A percentile compares a stretch with the other conserved stretches of the same genome.
Conservation (phyloP, 139 green algal species). For the Picochlorum costavermella region DNA sequence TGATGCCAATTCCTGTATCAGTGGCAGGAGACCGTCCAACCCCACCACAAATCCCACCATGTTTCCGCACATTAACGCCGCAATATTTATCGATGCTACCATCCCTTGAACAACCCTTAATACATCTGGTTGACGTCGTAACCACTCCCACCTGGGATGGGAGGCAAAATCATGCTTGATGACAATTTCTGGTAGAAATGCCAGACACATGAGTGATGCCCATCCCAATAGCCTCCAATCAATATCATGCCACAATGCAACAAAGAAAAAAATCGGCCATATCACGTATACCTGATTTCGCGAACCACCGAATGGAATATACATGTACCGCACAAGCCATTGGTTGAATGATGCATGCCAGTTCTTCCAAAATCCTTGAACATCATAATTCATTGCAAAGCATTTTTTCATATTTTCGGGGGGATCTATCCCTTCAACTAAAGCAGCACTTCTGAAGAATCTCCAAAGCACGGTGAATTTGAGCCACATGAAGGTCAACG, state of each 20-base stretch:
- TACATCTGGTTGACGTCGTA: neutral
- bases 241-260: constrained; percentile 92
- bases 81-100: constrained; percentile 50
- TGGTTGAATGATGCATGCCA: constrained; percentile 91
- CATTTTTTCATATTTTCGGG: constrained; percentile 92
- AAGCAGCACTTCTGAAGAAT: constrained; percentile 58
- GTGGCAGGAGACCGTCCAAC: constrained; percentile 3
- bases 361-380: constrained; percentile 83
- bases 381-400: constrained; percentile 90
- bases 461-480: constrained; percentile 82
- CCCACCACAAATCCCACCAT: constrained; percentile 71
- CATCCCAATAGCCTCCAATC: constrained; percentile 71
- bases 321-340: constrained; percentile 91
- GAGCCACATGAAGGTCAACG: constrained; percentile 91
- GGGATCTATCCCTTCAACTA: constrained; percentile 69
- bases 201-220: constrained; percentile 70
- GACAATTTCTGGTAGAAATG: constrained; percentile 62
- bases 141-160: neutral
- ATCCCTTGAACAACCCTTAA: constrained; percentile 39
- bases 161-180: constrained; percentile 15
- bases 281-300: constrained; percentile 51
- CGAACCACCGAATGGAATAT: constrained; percentile 80
- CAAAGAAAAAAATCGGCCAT: constrained; percentile 93
- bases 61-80: constrained; percentile 71
- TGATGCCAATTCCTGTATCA: constrained; percentile 35